Conservation (phyloP, 2,329 filamentous ascomycete species). For the Claviceps purpurea region DNA sequence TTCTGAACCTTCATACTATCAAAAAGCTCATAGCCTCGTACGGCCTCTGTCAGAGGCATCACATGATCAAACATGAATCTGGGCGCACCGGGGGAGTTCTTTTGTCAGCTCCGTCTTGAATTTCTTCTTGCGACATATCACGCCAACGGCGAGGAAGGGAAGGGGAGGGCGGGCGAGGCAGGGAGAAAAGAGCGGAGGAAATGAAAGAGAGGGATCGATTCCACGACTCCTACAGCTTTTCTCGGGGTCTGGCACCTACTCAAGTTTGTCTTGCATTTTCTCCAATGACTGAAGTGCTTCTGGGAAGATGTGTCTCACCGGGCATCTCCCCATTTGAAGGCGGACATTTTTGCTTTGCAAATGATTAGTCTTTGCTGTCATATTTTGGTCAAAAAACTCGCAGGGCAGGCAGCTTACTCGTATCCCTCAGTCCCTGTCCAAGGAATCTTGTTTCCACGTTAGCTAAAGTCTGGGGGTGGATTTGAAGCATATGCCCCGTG, state of each 20-base stretch:
- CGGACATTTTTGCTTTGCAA: constrained; percentile 51
- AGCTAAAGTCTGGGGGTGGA: not conserved
- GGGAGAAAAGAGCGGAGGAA: not conserved
- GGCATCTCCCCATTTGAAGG: constrained; percentile 64
- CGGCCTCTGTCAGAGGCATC: constrained; percentile 54
- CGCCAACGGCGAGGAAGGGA: not conserved
- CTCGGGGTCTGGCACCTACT: constrained; percentile 31
- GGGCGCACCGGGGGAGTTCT: not conserved
- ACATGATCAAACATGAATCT: constrained; percentile 69
- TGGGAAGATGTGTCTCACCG: constrained; percentile 56
- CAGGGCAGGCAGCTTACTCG: constrained; percentile 21
- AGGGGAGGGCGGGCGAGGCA: not conserved
- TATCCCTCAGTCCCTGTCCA: constrained; percentile 54
- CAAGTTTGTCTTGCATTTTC: constrained; percentile 51
- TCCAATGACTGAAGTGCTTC: constrained; percentile 51
- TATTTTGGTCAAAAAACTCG: not conserved
- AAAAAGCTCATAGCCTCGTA: constrained; percentile 57
- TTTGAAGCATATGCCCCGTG: not conserved
- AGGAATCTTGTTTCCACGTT: constrained; percentile 36
- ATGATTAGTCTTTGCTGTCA: constrained; percentile 11
- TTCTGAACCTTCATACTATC: constrained; percentile 63
- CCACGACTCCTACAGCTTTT: not conserved
- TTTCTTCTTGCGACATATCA: not conserved
- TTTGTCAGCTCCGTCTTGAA: not conserved
- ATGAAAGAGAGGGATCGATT: not conserved